Evolutionary conservation across 495 filamentous ascomycete genomes (phyloP).

Genomic region (Aspergillus cristatus): DNA sequence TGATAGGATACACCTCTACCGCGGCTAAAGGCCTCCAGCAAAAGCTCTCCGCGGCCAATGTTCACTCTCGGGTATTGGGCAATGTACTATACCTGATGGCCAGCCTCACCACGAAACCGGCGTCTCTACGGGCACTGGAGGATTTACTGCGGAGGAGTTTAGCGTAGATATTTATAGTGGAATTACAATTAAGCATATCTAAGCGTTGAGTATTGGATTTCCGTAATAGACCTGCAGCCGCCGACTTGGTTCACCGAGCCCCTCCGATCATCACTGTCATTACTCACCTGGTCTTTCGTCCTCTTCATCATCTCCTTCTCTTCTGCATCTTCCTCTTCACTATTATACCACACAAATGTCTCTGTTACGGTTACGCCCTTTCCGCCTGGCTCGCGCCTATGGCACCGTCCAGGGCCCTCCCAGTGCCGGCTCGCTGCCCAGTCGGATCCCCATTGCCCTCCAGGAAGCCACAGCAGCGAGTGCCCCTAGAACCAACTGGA

Average conservation of each 20-base stretch:
- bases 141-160: neutral
- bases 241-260: too few relatives aligned
- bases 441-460: conserved; percentile 29
- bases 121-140: conserved; percentile 43
- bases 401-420: conserved; percentile 35
- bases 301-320: neutral
- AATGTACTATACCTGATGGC: conserved; percentile 76
- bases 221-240: too few relatives aligned
- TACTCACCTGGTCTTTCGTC: too few relatives aligned
- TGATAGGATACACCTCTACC: conserved; percentile 54
- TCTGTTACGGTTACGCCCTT: conserved; percentile 17
- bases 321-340: neutral
- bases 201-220: too few relatives aligned
- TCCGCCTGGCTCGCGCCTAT: conserved; percentile 26
- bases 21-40: conserved; percentile 54
- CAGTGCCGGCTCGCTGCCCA: conserved; percentile 22
- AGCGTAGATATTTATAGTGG: too few relatives aligned
- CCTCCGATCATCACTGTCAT: too few relatives aligned
- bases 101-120: conserved; percentile 47
- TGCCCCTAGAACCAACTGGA: conserved; percentile 61
- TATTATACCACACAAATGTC: conserved; percentile 20
- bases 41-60: conserved; percentile 40
- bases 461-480: conserved; percentile 48
- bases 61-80: conserved; percentile 66
- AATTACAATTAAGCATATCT: too few relatives aligned